Evolutionary conservation across 257 asterid species (phyloP).

Genomic region (Pogostemon cablin): DNA sequence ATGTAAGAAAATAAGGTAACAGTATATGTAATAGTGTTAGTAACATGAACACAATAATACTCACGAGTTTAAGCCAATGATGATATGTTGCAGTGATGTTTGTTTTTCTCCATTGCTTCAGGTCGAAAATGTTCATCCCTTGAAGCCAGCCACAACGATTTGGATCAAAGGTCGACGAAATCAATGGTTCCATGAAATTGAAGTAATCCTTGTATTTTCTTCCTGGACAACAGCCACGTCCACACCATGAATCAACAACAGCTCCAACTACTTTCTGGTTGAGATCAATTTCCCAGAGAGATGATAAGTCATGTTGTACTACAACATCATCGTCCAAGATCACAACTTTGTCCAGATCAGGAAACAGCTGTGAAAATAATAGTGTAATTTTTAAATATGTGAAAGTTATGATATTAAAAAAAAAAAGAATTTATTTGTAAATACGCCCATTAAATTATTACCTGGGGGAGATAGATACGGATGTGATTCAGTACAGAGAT

Average conservation of each 20-base stretch:
- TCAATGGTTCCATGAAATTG: conserved; percentile 55
- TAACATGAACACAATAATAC: conserved; percentile 22
- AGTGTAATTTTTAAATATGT: no score
- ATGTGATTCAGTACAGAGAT: conserved; percentile 76
- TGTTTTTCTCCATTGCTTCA: conserved; percentile 69
- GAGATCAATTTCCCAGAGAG: conserved; percentile 82
- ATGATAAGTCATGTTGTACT: conserved; percentile 71
- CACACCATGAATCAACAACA: conserved; percentile 68
- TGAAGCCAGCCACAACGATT: conserved; percentile 68
- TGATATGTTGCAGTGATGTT: conserved; percentile 66
- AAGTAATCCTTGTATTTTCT: conserved; percentile 65
- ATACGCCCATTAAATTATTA: conserved; percentile 33
- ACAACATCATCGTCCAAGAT: conserved; percentile 82
- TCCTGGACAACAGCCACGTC: conserved; percentile 60
- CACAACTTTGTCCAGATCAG: conserved; percentile 70
- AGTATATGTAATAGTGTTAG: not conserved
- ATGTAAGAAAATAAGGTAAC: not conserved
- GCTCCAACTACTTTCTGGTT: conserved; percentile 77
- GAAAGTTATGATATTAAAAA: no score
- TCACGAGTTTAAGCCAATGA: conserved; percentile 82
- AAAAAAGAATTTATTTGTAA: no score
- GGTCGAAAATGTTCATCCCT: conserved; percentile 79
- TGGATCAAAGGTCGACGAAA: conserved; percentile 54
- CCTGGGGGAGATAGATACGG: conserved; percentile 85
- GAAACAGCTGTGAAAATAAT: conserved; percentile 61